These are phyloP conservation scores for Haberlea rhodopensis DNA, from an alignment of 257 asterid genomes.

Conservation along the genomic window DNA sequence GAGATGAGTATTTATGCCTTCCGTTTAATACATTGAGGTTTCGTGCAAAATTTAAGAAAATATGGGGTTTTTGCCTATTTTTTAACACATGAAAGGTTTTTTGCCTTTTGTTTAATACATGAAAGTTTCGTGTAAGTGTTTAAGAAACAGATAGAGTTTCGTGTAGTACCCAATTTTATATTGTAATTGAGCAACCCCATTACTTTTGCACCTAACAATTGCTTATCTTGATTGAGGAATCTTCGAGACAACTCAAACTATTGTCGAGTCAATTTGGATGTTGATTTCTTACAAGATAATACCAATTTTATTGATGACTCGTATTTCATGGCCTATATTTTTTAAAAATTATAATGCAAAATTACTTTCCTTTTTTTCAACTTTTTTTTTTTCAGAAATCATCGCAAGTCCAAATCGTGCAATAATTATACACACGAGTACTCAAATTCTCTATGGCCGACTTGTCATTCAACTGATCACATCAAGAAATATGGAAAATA, in stretches of 20 bases:
- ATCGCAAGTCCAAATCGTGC: constrained; percentile 31
- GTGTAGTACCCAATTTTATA: too few relatives aligned
- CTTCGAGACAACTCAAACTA: constrained; percentile 8
- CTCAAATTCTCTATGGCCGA: constrained; percentile 29
- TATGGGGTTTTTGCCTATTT: too few relatives aligned
- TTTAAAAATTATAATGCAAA: constrained; percentile 26
- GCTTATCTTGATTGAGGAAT: constrained; percentile 19
- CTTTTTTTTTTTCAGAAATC: background rate
- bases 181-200: background rate
- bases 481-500: constrained; percentile 20
- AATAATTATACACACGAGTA: constrained; percentile 55
- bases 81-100: too few relatives aligned
- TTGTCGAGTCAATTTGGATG: constrained; percentile 25
- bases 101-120: too few relatives aligned
- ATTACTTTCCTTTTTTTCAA: constrained; percentile 26
- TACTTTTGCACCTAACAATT: constrained; percentile 13
- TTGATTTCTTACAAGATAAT: constrained; percentile 12
- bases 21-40: too few relatives aligned
- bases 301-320: constrained; percentile 17
- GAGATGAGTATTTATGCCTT: too few relatives aligned
- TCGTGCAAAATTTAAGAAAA: too few relatives aligned
- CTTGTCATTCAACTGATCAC: constrained; percentile 34
- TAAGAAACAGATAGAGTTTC: too few relatives aligned
- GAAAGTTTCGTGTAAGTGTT: too few relatives aligned
- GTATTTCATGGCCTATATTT: constrained; percentile 12